Percentiles rank a stretch among this genome's conserved stretches.
Conservation (phyloP, 2,329 filamentous ascomycete species). For the Epichloe typhina region DNA sequence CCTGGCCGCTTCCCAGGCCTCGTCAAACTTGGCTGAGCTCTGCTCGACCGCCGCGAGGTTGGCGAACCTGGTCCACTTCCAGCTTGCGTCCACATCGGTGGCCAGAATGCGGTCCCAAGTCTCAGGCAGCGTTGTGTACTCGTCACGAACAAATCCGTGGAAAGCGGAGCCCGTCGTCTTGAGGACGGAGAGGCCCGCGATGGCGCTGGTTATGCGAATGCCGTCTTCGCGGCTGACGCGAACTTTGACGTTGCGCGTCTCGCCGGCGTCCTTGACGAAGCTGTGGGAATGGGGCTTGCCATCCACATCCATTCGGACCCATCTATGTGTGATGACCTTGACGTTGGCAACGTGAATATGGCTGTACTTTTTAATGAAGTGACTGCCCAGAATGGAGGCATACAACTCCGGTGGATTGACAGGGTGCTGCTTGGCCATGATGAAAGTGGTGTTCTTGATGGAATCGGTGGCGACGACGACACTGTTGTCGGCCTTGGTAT, state of each 20-base stretch:
- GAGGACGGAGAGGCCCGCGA: conserved; percentile 73
- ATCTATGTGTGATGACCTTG: conserved; percentile 72
- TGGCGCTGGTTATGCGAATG: conserved; percentile 63
- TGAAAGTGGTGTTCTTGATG: conserved; percentile 95
- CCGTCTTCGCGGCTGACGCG: conserved; percentile 53
- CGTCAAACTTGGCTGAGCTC: conserved; percentile 56
- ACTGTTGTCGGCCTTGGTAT: conserved; percentile 87
- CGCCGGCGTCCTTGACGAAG: conserved; percentile 79
- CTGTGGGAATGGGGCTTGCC: conserved; percentile 90
- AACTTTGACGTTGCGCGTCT: conserved; percentile 74
- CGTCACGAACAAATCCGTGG: conserved; percentile 84
- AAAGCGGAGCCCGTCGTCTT: conserved; percentile 97
- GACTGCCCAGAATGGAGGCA: conserved; percentile 67
- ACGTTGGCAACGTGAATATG: conserved; percentile 82
- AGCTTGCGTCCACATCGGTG: conserved; percentile 78
- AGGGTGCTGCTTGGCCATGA: conserved; percentile 86
- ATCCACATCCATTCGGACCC: conserved; percentile 78
- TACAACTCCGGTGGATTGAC: conserved; percentile 90
- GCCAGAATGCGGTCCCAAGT: conserved; percentile 92
- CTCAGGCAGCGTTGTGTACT: conserved; percentile 82
- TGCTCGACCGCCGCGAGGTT: conserved; percentile 53
- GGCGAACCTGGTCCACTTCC: conserved; percentile 70
- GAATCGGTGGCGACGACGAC: conserved; percentile 93
- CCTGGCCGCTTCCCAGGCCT: conserved; percentile 65
- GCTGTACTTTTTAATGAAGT: conserved; percentile 77